phyloP scores from a whole-genome alignment of 225 moss, liverwort and hornwort genomes.

The Antitrichia curtipendula region DNA sequence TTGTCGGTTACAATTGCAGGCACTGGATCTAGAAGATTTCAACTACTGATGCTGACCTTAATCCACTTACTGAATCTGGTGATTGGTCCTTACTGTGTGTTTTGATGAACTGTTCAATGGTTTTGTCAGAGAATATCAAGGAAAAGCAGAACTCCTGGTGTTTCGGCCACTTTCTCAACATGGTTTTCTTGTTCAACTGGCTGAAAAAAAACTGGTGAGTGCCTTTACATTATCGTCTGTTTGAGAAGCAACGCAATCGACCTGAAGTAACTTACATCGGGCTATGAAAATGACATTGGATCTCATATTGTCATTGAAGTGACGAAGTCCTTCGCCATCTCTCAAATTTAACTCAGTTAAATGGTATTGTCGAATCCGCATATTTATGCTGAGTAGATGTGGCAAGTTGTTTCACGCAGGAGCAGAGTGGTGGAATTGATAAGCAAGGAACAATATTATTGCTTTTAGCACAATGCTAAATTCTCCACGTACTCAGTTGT shows the following conservation, averaged over 20 bases:
- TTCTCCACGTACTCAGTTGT: neutral
- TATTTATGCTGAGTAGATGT: neutral
- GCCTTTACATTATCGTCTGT: neutral
- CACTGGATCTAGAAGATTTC: neutral
- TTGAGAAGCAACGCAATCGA: neutral
- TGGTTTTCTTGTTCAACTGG: constrained; percentile 87
- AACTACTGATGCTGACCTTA: neutral
- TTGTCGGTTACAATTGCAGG: neutral
- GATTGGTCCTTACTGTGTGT: neutral
- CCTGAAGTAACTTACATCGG: neutral
- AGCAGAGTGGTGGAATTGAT: neutral
- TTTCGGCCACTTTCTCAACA: constrained; percentile 78
- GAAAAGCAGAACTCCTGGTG: constrained; percentile 82
- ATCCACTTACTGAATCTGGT: neutral
- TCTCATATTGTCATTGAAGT: neutral
- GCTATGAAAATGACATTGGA: neutral
- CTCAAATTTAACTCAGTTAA: neutral
- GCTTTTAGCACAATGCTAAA: neutral
- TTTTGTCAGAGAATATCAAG: constrained; percentile 72
- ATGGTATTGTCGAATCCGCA: neutral
- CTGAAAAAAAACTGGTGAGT: constrained; percentile 83
- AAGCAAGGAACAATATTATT: neutral
- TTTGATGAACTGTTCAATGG: neutral
- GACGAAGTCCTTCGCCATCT: neutral
- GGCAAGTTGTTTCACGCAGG: neutral